These are phyloP conservation scores for Syncephalastrum contaminatum DNA, from an alignment of 371 early-diverging fungal genomes.

Conservation along the genomic window DNA sequence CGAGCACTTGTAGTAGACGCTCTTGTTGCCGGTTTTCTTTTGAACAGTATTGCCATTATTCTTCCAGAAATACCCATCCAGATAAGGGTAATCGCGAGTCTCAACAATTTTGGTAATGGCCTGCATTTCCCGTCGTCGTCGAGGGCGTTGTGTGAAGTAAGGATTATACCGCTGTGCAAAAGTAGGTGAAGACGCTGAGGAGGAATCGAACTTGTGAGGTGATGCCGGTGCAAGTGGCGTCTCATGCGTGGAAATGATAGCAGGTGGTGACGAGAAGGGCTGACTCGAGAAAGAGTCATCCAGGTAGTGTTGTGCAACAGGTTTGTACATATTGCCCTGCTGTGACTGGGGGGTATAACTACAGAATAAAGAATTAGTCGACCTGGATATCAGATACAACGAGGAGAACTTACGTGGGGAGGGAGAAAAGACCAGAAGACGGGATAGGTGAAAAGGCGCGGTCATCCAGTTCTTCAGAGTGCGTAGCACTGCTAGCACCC, in stretches of 20 bases:
- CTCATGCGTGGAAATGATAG: too few relatives aligned
- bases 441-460: conserved; percentile 11
- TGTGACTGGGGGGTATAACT: conserved; percentile 1
- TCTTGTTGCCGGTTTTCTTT: conserved; percentile 64
- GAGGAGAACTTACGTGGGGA: too few relatives aligned
- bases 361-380: not conserved
- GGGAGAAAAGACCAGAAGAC: not conserved
- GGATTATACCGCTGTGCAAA: not conserved
- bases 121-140: conserved; percentile 63
- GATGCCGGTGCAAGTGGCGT: too few relatives aligned
- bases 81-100: conserved; percentile 54
- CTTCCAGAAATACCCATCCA: conserved; percentile 62
- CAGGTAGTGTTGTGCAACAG: not conserved
- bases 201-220: too few relatives aligned
- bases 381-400: not conserved
- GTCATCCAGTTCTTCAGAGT: conserved; percentile 14
- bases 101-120: conserved; percentile 66
- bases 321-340: not conserved
- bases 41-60: conserved; percentile 65
- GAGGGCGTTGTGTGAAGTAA: conserved; percentile 27
- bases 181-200: too few relatives aligned
- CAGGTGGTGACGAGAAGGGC: too few relatives aligned
- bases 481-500: conserved; percentile 8
- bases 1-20: conserved; percentile 60
- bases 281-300: too few relatives aligned